Base-by-base conservation (phyloP, 495 filamentous ascomycete genomes). In the Cetradonia linearis region DNA sequence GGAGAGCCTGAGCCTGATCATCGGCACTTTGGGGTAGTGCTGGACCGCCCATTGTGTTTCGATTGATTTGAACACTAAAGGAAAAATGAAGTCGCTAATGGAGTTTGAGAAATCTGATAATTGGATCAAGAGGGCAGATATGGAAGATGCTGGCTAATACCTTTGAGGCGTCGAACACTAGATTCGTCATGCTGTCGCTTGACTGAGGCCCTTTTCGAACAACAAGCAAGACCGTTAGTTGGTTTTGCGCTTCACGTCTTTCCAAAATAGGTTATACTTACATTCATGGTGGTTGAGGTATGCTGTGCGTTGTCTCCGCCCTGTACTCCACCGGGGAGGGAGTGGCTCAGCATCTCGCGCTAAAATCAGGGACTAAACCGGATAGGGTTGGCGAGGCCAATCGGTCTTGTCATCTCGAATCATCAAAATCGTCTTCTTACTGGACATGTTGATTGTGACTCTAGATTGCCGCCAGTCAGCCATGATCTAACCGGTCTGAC, bases 1-100 rank as follows among this genome's bases (percentile, higher is more conserved):
- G 50, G 49, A 65, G 60, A 37, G 60, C 63, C 14, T 44, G 60
- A 37, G 60, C 63, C 14, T 44, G 40, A 52, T 55, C 49, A 38
- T 65, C 63, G 23, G 54, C 34, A 56, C 27, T 30, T 44, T 2
- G 54, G 27, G 54, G 23, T n/a, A 49, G 38, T 47, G 52, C 59
- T 47, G 36, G 57, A 4, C 33, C 28, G 20, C 46, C 57, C 57
- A 59, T 59, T 31, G 1, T 37, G 18, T 9, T 23, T 11, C 47
- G n/a, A 23, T 7, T 27, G 27, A 30, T 7, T 28, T 5, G 3
- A 52, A 28, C 16, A 7, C 36, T 31, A 23, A 20, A 27, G 20
- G 10, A 6, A 42, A 6, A 27, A 2, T 33, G 20, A 11, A 30
- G 20, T 18, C 14, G 20, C 25, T 25, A 56, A 9, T 40, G 7